Evolutionary conservation across 306 rosid species (phyloP).

Genomic region (Sicyos baderoa): DNA sequence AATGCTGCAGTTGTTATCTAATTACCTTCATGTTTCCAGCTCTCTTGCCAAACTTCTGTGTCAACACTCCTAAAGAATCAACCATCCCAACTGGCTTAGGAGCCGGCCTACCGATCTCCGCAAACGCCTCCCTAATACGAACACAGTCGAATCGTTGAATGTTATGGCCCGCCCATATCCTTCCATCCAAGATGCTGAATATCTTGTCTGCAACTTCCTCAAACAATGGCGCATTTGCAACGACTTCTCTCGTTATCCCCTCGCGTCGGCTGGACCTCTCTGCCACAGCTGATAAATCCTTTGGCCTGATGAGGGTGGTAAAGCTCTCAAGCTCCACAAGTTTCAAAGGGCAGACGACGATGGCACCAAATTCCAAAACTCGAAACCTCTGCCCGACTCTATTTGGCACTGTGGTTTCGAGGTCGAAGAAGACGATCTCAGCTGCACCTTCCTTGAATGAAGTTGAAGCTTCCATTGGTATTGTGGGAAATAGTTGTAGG

Average conservation of each 20-base stretch:
- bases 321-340: constrained; percentile 73
- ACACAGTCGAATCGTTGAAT: constrained; percentile 75
- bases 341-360: constrained; percentile 56
- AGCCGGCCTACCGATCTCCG: constrained; percentile 46
- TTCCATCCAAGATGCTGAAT: constrained; percentile 61
- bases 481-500: not conserved
- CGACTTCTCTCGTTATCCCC: constrained; percentile 66
- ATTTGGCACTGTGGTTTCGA: constrained; percentile 87
- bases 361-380: constrained; percentile 84
- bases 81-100: constrained; percentile 62
- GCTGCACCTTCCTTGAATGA: constrained; percentile 35
- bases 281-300: constrained; percentile 47
- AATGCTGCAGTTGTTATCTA: not conserved
- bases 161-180: constrained; percentile 94
- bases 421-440: constrained; percentile 84
- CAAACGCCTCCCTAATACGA: constrained; percentile 75
- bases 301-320: constrained; percentile 59
- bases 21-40: constrained; percentile 98
- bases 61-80: constrained; percentile 62
- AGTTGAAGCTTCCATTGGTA: constrained; percentile 34
- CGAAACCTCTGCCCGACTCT: constrained; percentile 54
- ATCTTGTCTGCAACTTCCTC: constrained; percentile 74
- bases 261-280: constrained; percentile 50
- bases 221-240: constrained; percentile 63
- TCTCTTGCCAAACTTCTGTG: constrained; percentile 71